Evolutionary conservation across 169 alveolate species (phyloP), one percentile per base, ranked within the genome.

Genomic region (Eimeria necatrix): DNA sequence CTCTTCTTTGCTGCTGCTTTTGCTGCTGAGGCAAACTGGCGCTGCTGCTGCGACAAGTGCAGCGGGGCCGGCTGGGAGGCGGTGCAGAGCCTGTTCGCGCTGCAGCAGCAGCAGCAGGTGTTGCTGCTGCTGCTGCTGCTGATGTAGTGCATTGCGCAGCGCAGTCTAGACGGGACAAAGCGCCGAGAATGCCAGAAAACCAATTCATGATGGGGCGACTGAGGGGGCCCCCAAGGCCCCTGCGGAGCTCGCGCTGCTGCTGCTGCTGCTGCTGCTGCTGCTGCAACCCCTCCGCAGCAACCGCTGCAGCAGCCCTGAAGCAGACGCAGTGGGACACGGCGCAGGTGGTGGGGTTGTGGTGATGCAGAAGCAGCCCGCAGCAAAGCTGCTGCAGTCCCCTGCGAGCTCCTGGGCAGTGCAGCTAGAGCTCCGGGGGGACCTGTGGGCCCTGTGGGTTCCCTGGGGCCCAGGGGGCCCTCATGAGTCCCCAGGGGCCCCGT

Each of bases 51-150:
- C 83, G n/a, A 26, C 2, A 5, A 61, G 9, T 6, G 74, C 74
- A 10, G 74, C 74, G 22, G 24, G 9, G 41, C 41, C 41, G 41
- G 0, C 41, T 32, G 41, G 41, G 41, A 32, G 41, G 41, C 41
- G 41, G 41, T 32, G 41, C 41, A 32, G 41, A 32, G 41, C 2
- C 41, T 32, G 41, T 2, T 32, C 41, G 41, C 41, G 41, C 41
- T 32, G 41, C 41, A 32, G 41, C 74, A 26, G 22, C 14, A 6
- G 9, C 18, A 16, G 41, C 18, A 7, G 24, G 74, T 14, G 18
- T 32, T 61, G 74, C n/a, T 61, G 74, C 74, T 61, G 74, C 74
- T 14, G 74, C 74, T 61, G 74, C 74, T 14, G 74, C 74, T 9
- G 74, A 3, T 61, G 74, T 16, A 56, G 18, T 56, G 18, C 18